Conservation (phyloP, 495 filamentous ascomycete genomes). For the Podospora fimiseda region DNA sequence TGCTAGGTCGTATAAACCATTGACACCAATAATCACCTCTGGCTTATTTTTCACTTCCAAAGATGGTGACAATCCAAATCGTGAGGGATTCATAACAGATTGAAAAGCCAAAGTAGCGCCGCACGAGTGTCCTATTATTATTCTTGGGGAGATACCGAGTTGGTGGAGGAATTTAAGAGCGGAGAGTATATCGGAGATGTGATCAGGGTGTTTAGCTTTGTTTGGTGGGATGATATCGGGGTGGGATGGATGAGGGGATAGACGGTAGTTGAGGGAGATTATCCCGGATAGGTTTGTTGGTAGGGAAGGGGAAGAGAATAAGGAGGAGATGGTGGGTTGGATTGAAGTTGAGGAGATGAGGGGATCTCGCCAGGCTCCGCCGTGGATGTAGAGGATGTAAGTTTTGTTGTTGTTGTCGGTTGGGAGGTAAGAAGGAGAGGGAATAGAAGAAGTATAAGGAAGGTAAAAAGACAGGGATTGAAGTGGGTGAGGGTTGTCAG, state of each 20-base stretch:
- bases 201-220: slow-evolving; percentile 59
- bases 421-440: not conserved
- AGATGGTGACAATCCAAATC: slow-evolving; percentile 9
- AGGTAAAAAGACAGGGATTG: slow-evolving; percentile 25
- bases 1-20: slow-evolving; percentile 61
- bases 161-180: slow-evolving; percentile 57
- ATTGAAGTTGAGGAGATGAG: slow-evolving; percentile 43
- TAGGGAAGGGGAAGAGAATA: slow-evolving; percentile 6
- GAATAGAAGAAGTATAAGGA: slow-evolving; percentile 9
- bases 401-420: too few species aligned
- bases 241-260: slow-evolving; percentile 63
- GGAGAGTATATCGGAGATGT: slow-evolving; percentile 60
- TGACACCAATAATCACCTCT: slow-evolving; percentile 38
- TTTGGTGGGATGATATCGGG: slow-evolving; percentile 24
- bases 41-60: slow-evolving; percentile 10
- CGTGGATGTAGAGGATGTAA: slow-evolving; percentile 66
- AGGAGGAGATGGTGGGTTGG: slow-evolving; percentile 8
- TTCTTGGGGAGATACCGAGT: slow-evolving; percentile 36
- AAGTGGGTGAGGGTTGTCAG: not conserved
- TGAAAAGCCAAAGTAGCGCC: slow-evolving; percentile 73
- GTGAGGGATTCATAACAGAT: slow-evolving; percentile 44
- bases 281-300: slow-evolving; percentile 49
- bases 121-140: slow-evolving; percentile 66
- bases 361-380: slow-evolving; percentile 86
- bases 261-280: slow-evolving; percentile 72